Base-by-base conservation (phyloP, 331 rosid genomes). In the Malus hybrid region DNA sequence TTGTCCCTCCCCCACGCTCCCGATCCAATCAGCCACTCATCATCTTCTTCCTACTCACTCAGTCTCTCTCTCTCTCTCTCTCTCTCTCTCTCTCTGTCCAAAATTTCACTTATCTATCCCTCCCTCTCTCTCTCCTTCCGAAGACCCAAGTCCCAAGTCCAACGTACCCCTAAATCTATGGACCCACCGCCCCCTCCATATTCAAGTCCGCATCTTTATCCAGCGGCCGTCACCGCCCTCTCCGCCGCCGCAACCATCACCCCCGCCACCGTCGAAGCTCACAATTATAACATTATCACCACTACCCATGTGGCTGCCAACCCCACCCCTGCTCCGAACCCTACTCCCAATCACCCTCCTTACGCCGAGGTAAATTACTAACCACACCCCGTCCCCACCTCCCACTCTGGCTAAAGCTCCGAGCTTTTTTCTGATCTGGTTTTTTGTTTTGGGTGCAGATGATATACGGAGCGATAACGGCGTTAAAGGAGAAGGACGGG, bases 401-500 rank as follows among this genome's bases (percentile, higher is more conserved):
- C 28, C 28, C 48, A 65, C 13, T 67, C 14, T 32, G 59, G 67
- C 76, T 71, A 7, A 67, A 57, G 67, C 36, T 62, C 36, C 1
- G 31, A 28, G 10, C 36, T 62, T 62, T 62, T 13, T 15, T 20
- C 39, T 36, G 1, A 33, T 10, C 22, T 13, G 0, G 19, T 5
- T 13, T 54, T 69, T 13, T 18, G n/a, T n/a, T 63, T 18, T 39
- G 11, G 50, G 24, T 64, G 28, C 80, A 93, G 98, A 93, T 93
- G 98, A 93, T 93, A 55, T 86, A 65, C 59, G 59, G 85, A 2
- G 98, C 98, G 54, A 87, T 93, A 29, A 71, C 78, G 42, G 91
- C 96, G 2, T 66, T 93, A 83, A 93, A 90, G 82, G 98, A 93
- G 84, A 74, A 79, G 6, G 59, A 88, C 10, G 98, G 98, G 46